Evolutionary conservation across 169 alveolate species (phyloP).

Genomic region (Plasmodium vinckei): DNA sequence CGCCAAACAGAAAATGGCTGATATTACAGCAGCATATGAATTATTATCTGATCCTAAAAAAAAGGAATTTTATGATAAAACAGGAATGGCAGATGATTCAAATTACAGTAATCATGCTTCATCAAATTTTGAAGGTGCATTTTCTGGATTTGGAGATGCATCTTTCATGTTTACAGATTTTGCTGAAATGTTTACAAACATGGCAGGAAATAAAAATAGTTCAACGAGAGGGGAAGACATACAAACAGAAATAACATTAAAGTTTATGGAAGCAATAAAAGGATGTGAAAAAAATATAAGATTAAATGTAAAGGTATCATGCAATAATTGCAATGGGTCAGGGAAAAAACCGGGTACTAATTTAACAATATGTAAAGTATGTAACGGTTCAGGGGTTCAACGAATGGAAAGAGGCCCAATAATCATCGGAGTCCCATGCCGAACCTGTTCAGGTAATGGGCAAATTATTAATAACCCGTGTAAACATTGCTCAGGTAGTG

Average conservation of each 20-base stretch:
- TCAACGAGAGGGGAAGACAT: slow-evolving; percentile 87
- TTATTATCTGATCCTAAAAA: slow-evolving; percentile 92
- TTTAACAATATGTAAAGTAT: slow-evolving; percentile 84
- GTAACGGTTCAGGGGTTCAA: slow-evolving; percentile 90
- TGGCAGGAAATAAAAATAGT: slow-evolving; percentile 84
- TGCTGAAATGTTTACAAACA: slow-evolving; percentile 88
- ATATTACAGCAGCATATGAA: slow-evolving; percentile 96
- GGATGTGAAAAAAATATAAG: slow-evolving; percentile 87
- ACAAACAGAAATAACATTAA: slow-evolving; percentile 85
- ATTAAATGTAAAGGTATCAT: slow-evolving; percentile 85
- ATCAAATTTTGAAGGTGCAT: slow-evolving; percentile 80
- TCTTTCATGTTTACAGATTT: slow-evolving; percentile 90
- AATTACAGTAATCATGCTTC: slow-evolving; percentile 59
- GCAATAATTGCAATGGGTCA: slow-evolving; percentile 87
- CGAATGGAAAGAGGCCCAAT: slow-evolving; percentile 91
- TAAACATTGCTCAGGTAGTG: slow-evolving; percentile 88
- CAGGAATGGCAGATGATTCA: slow-evolving; percentile 92
- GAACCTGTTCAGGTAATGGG: slow-evolving; percentile 90
- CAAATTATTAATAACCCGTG: slow-evolving; percentile 87
- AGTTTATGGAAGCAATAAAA: slow-evolving; percentile 90
- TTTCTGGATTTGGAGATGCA: slow-evolving; percentile 86
- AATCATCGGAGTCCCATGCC: slow-evolving; percentile 90
- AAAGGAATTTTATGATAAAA: slow-evolving; percentile 90
- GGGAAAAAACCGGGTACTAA: slow-evolving; percentile 86
- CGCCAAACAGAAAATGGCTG: slow-evolving; percentile 95